These are phyloP conservation scores for Pseudodiploospora longispora DNA, from an alignment of 2,329 filamentous ascomycete species.

Conservation along the genomic window DNA sequence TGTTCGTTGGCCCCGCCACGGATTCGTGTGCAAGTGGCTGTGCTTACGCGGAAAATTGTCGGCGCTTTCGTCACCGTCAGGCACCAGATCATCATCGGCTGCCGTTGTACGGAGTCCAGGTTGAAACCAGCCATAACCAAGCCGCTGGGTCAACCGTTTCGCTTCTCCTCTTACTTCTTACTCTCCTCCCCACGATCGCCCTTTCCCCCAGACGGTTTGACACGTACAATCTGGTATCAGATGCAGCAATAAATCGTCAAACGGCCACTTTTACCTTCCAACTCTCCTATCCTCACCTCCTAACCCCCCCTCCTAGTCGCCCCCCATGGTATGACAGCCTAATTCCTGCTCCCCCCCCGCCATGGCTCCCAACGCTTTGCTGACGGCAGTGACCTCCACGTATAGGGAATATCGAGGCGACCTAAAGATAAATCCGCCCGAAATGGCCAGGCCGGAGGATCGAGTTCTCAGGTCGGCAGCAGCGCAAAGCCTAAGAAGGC, in stretches of 20 bases:
- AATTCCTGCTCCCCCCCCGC: conserved; percentile 7
- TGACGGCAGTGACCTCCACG: conserved; percentile 10
- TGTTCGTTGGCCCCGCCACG: conserved; percentile 10
- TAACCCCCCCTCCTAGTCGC: conserved; percentile 11
- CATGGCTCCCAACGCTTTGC: conserved; percentile 1
- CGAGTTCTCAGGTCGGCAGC: conserved; percentile 25
- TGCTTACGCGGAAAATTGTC: conserved; percentile 27
- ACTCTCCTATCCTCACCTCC: conserved; percentile 7
- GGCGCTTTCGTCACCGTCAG: conserved; percentile 27
- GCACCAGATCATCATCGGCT: conserved; percentile 23
- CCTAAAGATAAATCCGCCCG: conserved; percentile 32
- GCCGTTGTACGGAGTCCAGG: conserved; percentile 11
- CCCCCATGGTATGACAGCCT: conserved; percentile 24
- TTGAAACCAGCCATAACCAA: conserved; percentile 19
- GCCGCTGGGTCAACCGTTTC: conserved; percentile 12
- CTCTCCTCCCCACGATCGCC: not conserved
- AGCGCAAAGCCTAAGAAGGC: conserved; percentile 80
- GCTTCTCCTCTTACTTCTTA: not conserved
- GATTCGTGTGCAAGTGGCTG: conserved; percentile 20
- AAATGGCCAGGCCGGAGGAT: conserved; percentile 31
- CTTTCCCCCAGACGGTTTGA: not conserved
- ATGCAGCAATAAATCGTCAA: conserved; percentile 18
- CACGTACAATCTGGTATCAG: conserved; percentile 10
- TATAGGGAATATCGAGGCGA: conserved; percentile 32
- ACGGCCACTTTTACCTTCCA: conserved; percentile 5